These are phyloP conservation scores for Drechslerella coelobrocha DNA, from an alignment of 2,329 filamentous ascomycete genomes.

Conservation along the genomic window DNA sequence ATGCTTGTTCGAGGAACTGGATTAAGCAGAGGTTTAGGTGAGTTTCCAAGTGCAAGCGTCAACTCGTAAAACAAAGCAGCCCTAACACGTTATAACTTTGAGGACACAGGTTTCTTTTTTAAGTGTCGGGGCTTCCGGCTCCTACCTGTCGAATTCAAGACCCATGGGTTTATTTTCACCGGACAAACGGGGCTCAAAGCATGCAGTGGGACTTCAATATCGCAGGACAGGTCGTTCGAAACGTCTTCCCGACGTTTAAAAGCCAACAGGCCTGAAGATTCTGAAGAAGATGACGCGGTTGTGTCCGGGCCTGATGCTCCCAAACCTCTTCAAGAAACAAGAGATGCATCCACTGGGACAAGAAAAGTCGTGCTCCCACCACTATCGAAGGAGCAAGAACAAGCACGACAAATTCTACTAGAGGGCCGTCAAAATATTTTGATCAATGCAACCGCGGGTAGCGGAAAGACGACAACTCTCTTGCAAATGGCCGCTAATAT, in stretches of 20 bases:
- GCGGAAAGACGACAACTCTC: slow-evolving; percentile 52
- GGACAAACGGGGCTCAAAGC: too few species aligned
- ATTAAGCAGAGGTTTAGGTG: too few species aligned
- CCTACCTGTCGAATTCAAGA: too few species aligned
- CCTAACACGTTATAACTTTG: too few species aligned
- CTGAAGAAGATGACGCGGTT: slow-evolving; percentile 17
- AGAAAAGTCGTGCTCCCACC: slow-evolving; percentile 30
- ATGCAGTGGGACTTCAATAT: too few species aligned
- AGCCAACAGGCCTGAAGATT: neutral
- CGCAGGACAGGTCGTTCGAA: neutral
- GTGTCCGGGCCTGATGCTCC: slow-evolving; percentile 35
- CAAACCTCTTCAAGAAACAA: slow-evolving; percentile 34
- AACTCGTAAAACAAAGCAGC: too few species aligned
- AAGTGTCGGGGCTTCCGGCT: too few species aligned
- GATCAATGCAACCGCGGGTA: slow-evolving; percentile 52
- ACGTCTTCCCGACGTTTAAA: neutral
- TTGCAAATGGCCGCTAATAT: slow-evolving; percentile 47
- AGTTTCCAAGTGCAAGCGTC: too few species aligned
- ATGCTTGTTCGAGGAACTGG: too few species aligned
- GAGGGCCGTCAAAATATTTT: slow-evolving; percentile 48
- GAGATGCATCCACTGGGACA: slow-evolving; percentile 26
- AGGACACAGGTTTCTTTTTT: too few species aligned
- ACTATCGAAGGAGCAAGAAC: slow-evolving; percentile 41
- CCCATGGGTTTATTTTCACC: too few species aligned
- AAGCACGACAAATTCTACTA: slow-evolving; percentile 31